Conservation (phyloP, 352 stramenopile genomes). For the Phytophthora chlamydospora region DNA sequence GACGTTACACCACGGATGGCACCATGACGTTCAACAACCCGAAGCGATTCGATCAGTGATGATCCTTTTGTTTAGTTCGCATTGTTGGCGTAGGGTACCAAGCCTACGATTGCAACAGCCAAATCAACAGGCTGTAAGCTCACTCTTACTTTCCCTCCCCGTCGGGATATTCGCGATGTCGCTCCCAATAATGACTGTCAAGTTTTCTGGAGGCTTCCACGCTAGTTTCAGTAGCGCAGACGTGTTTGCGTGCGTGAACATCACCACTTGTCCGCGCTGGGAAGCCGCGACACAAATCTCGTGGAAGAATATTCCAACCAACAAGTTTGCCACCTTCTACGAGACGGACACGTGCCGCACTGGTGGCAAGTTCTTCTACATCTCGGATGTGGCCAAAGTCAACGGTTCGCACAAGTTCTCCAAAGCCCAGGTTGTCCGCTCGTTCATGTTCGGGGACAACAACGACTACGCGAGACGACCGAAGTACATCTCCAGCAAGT, state of each 20-base stretch:
- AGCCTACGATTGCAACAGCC: no score
- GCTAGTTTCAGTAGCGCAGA: not conserved
- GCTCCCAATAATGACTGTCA: no score
- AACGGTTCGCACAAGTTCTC: constrained; percentile 6
- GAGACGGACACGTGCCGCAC: constrained; percentile 4
- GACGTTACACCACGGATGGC: not conserved
- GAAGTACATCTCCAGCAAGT: not conserved
- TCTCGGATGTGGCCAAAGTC: not conserved
- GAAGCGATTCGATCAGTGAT: not conserved
- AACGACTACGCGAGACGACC: not conserved
- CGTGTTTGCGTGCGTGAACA: constrained; percentile 1
- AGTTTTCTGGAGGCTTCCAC: no score
- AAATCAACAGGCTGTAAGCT: no score
- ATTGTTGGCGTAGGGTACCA: no score
- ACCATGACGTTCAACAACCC: not conserved
- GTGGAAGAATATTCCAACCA: constrained; percentile 8
- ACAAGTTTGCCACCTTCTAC: constrained; percentile 13
- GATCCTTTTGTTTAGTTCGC: not conserved
- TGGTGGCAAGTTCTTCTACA: constrained; percentile 4
- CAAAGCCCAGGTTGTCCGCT: not conserved
- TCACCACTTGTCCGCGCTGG: constrained; percentile 4
- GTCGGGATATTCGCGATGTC: no score
- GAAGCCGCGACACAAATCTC: constrained; percentile 2
- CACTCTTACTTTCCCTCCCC: no score
- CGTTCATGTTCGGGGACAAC: constrained; percentile 14